Percentiles rank a stretch among this genome's conserved stretches.
These are phyloP conservation scores for Chaetomiaceae sp. DNA, from an alignment of 2,329 filamentous ascomycete species.

Conservation along the genomic window DNA sequence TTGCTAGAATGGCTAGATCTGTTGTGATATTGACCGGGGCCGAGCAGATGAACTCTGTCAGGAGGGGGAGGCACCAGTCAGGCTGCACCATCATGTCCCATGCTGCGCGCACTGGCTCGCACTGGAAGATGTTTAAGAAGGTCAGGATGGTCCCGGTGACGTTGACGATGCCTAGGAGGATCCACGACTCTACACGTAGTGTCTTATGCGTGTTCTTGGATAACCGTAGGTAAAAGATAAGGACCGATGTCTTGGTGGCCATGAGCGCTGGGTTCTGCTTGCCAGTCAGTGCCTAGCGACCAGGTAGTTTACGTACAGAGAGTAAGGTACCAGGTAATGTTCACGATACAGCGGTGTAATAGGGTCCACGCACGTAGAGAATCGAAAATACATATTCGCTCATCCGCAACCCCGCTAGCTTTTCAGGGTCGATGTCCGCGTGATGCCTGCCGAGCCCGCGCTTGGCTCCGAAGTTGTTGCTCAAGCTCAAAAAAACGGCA, in stretches of 20 bases:
- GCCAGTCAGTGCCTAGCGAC: no score
- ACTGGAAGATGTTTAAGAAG: constrained; percentile 84
- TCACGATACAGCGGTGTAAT: no score
- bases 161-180: constrained; percentile 73
- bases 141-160: constrained; percentile 73
- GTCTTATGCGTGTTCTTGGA: constrained; percentile 71
- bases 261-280: constrained; percentile 89
- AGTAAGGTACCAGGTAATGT: no score
- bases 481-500: constrained; percentile 61
- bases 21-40: constrained; percentile 90
- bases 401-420: constrained; percentile 49
- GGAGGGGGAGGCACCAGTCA: constrained; percentile 49
- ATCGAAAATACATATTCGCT: constrained; percentile 62
- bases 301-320: no score
- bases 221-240: constrained; percentile 83
- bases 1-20: constrained; percentile 78
- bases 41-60: constrained; percentile 65
- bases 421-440: constrained; percentile 46
- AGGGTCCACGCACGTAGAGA: constrained; percentile 53
- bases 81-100: constrained; percentile 45
- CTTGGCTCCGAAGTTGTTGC: constrained; percentile 58
- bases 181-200: constrained; percentile 77
- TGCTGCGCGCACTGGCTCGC: constrained; percentile 65
- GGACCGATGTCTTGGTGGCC: constrained; percentile 87
- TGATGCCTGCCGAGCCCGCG: constrained; percentile 68